A percentile compares a stretch with the other conserved stretches of the same genome.
These are phyloP conservation scores for Stevia rebaudiana DNA, from an alignment of 140 eudicot species.

Conservation along the genomic window DNA sequence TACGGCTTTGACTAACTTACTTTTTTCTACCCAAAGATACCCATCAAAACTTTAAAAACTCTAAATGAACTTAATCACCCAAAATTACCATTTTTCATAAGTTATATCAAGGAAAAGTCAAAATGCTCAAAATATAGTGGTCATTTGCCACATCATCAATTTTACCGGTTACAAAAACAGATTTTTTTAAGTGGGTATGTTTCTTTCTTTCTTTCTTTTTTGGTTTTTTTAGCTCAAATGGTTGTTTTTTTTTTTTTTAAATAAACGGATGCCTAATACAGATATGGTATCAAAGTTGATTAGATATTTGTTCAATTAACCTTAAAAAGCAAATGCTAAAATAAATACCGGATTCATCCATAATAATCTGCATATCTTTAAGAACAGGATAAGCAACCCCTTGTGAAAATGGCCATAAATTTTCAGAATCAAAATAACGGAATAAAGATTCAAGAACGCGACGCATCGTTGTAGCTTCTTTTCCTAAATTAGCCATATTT, in stretches of 20 bases:
- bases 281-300: neutral
- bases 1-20: neutral
- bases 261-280: neutral
- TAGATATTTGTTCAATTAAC: neutral
- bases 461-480: slow-evolving; percentile 88
- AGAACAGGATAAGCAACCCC: slow-evolving; percentile 88
- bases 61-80: neutral
- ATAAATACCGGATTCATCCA: slow-evolving; percentile 74
- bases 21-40: neutral
- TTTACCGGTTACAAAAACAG: neutral
- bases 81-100: neutral
- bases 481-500: slow-evolving; percentile 88
- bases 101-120: neutral
- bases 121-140: neutral
- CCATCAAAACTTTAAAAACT: neutral
- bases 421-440: slow-evolving; percentile 67
- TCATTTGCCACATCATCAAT: neutral
- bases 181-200: neutral
- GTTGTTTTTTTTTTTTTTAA: neutral
- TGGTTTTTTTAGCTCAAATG: too few species aligned
- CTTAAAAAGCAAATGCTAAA: neutral
- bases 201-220: neutral
- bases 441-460: slow-evolving; percentile 93
- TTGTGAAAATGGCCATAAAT: slow-evolving; percentile 48
- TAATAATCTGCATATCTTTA: slow-evolving; percentile 65